Evolutionary conservation across 495 filamentous ascomycete species (phyloP).

Genomic region (Aspergillus leporis): DNA sequence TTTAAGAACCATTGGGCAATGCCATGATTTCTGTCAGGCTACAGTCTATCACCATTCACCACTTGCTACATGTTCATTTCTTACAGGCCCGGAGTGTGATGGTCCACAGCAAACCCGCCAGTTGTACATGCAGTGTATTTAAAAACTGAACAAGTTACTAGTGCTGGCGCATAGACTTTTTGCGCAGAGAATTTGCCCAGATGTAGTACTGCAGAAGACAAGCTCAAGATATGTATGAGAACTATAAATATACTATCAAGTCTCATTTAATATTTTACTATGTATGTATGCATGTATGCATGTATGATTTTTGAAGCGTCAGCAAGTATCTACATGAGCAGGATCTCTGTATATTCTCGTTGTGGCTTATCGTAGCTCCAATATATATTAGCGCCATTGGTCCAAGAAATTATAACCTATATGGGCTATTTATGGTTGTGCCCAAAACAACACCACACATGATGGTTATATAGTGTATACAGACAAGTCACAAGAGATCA

Average conservation of each 20-base stretch:
- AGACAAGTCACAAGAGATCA: neutral
- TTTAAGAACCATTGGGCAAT: neutral
- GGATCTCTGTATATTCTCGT: neutral
- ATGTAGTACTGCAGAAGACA: neutral
- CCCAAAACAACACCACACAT: neutral
- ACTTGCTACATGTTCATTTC: slow-evolving; percentile 19
- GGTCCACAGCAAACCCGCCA: slow-evolving; percentile 10
- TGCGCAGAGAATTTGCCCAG: neutral
- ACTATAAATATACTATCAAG: neutral
- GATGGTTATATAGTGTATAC: neutral
- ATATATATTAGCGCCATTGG: neutral
- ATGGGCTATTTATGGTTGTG: neutral
- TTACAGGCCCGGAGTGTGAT: slow-evolving; percentile 15
- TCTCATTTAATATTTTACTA: neutral
- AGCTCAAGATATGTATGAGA: neutral
- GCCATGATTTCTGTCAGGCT: neutral
- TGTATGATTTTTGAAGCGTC: neutral
- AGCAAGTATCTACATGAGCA: neutral
- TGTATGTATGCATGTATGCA: too few relatives aligned
- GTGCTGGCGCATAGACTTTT: neutral
- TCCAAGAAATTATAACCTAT: too few relatives aligned
- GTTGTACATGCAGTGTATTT: slow-evolving; percentile 14
- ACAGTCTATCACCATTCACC: slow-evolving; percentile 4
- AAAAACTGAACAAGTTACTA: neutral
- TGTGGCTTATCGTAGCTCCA: neutral